Base-by-base conservation (phyloP, 345 rosid species). In the Heritiera fomes region DNA sequence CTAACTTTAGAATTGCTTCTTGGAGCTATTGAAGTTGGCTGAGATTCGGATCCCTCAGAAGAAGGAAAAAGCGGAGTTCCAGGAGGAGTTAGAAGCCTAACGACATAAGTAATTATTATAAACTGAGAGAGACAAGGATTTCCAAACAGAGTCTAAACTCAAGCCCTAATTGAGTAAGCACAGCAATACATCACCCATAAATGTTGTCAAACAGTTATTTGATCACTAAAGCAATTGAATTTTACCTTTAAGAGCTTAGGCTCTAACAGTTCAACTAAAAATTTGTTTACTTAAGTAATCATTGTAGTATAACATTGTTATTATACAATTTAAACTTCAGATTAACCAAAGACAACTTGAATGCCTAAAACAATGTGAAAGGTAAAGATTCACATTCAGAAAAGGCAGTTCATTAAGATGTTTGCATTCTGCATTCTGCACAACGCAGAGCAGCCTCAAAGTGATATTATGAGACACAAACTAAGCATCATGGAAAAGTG, bases 71-170 rank as follows among this genome's bases (percentile, higher is more conserved):
- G 93, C 28, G 99, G 99, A 82, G 99, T 96, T 83, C 94, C 98
- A 20, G 99, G 99, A 79, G 99, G 99, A 62, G 99, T 92, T 65
- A 96, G 97, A 85, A 96, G 97, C 99, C 99, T 96, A 78, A 50
- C 43, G 69, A 84, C 66, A 80, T 47, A 56, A 64, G 17, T 9
- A 52, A 4, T 14, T 34, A 47, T 43, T 30, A 63, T 1, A 34
- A 34, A 34, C 3, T 34, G 38, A 46, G 20, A 65, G 4, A 41
- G 23, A 20, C 60, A 63, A 75, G 2, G 46, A 70, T 58, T 10
- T 52, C 6, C 55, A 52, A 55, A 71, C 11, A 43, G 15, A 52
- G 34, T 58, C 63, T 34, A 53, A 52, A 53, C 17, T 52, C 59
- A 47, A 62, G 20, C 45, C 56, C 61, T 30, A 60, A 30, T n/a